These are phyloP conservation scores for Simplicillium sp. DNA, from an alignment of 2,329 filamentous ascomycete species.

Conservation along the genomic window DNA sequence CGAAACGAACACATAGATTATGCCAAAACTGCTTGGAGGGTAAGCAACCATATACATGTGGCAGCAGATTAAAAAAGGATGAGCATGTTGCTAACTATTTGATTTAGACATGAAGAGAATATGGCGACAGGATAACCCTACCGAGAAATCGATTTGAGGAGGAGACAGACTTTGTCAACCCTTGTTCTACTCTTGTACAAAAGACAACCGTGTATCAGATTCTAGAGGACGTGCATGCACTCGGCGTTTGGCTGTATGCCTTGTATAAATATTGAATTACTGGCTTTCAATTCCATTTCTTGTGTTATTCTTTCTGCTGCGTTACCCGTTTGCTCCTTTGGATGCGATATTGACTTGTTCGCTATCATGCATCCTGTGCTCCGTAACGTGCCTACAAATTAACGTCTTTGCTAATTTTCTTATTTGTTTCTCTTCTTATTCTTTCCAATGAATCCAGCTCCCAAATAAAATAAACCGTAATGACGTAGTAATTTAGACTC, in stretches of 20 bases:
- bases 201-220: constrained; percentile 18
- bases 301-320: too few species aligned
- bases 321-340: too few species aligned
- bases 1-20: constrained; percentile 80
- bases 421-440: too few species aligned
- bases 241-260: constrained; percentile 20
- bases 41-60: constrained; percentile 31
- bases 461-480: too few species aligned
- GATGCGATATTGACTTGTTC: too few species aligned
- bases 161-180: constrained; percentile 5
- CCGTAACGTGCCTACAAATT: too few species aligned
- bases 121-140: constrained; percentile 29
- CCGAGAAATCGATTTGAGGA: constrained; percentile 20
- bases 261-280: constrained; percentile 13
- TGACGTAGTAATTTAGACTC: too few species aligned
- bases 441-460: too few species aligned
- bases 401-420: too few species aligned
- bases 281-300: too few species aligned
- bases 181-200: constrained; percentile 12
- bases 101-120: constrained; percentile 34
- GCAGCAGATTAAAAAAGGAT: too few species aligned
- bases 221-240: constrained; percentile 18
- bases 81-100: constrained; percentile 7
- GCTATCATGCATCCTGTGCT: too few species aligned
- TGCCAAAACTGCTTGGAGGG: constrained; percentile 81